phyloP scores from a whole-genome alignment of 2,329 filamentous ascomycete genomes.

The Fusarium mangiferae region DNA sequence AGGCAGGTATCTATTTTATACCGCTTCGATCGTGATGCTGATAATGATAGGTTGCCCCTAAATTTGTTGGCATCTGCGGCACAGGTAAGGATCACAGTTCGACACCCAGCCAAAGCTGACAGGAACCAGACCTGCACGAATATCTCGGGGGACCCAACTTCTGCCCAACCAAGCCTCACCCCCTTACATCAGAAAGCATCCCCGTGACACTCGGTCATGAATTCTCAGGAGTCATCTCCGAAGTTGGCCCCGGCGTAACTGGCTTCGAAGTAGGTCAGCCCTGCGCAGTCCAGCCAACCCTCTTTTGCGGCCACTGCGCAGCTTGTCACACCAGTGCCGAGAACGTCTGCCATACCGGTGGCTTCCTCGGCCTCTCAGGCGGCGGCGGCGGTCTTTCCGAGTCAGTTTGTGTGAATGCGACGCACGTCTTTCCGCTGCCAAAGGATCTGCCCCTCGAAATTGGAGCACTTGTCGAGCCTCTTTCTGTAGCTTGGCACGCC shows the following conservation, averaged over 20 bases:
- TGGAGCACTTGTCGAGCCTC: constrained; percentile 63
- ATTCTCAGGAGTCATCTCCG: constrained; percentile 68
- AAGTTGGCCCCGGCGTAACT: constrained; percentile 63
- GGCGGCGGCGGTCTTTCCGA: constrained; percentile 68
- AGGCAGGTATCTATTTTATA: not conserved
- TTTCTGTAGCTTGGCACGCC: constrained; percentile 58
- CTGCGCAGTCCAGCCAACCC: constrained; percentile 69
- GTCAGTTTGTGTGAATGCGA: constrained; percentile 61
- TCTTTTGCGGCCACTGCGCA: constrained; percentile 66
- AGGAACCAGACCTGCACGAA: constrained; percentile 41
- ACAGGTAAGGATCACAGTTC: constrained; percentile 3
- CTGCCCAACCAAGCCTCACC: constrained; percentile 63
- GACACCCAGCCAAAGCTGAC: not conserved
- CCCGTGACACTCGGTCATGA: constrained; percentile 74
- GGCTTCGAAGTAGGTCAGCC: constrained; percentile 63
- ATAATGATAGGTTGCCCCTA: constrained; percentile 39
- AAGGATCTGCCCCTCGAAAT: constrained; percentile 61
- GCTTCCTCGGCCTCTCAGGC: constrained; percentile 48
- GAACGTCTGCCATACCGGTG: constrained; percentile 66
- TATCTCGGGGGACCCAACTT: constrained; percentile 49
- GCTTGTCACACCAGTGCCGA: constrained; percentile 63
- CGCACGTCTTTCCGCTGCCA: constrained; percentile 61
- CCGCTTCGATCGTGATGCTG: not conserved
- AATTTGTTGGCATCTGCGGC: constrained; percentile 62
- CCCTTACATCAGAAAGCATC: constrained; percentile 64